Evolutionary conservation across 2,329 filamentous ascomycete genomes (phyloP).

Genomic region (Coniochaeta ligniaria): DNA sequence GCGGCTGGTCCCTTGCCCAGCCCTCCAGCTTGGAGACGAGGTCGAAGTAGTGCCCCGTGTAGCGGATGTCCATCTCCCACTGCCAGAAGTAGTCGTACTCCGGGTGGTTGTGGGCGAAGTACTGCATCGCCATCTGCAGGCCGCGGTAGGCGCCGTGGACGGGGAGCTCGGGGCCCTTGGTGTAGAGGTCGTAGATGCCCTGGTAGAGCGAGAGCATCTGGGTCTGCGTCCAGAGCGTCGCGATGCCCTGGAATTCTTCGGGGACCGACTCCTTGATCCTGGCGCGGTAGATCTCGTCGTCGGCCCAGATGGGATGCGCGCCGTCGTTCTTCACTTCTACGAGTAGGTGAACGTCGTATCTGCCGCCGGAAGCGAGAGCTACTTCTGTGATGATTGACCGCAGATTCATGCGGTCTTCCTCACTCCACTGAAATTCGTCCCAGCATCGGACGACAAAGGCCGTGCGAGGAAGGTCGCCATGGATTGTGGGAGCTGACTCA

Average conservation of each 20-base stretch:
- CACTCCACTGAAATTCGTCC: constrained; percentile 71
- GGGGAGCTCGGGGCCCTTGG: constrained; percentile 58
- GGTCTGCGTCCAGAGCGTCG: constrained; percentile 86
- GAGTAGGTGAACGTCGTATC: constrained; percentile 81
- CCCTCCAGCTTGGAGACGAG: constrained; percentile 60
- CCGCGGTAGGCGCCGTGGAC: constrained; percentile 91
- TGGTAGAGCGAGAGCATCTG: constrained; percentile 91
- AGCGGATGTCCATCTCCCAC: constrained; percentile 91
- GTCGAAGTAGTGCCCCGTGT: constrained; percentile 81
- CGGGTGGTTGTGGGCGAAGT: constrained; percentile 81
- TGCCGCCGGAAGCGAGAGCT: constrained; percentile 70
- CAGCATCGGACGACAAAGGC: constrained; percentile 78
- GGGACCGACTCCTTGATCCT: constrained; percentile 65
- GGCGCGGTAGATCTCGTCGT: constrained; percentile 59
- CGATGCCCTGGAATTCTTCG: constrained; percentile 79
- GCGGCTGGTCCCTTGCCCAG: constrained; percentile 67
- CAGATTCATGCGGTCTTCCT: constrained; percentile 75
- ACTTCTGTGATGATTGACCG: constrained; percentile 81
- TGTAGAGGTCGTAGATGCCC: constrained; percentile 72
- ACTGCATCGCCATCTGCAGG: constrained; percentile 89
- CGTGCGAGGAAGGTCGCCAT: constrained; percentile 48
- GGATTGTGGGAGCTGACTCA: constrained; percentile 12
- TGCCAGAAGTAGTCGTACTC: constrained; percentile 93
- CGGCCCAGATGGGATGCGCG: constrained; percentile 70
- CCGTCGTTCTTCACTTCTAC: constrained; percentile 77